Conservation (phyloP, 768 basidiomycete species). For the Lactifluus hygrophoroides region DNA sequence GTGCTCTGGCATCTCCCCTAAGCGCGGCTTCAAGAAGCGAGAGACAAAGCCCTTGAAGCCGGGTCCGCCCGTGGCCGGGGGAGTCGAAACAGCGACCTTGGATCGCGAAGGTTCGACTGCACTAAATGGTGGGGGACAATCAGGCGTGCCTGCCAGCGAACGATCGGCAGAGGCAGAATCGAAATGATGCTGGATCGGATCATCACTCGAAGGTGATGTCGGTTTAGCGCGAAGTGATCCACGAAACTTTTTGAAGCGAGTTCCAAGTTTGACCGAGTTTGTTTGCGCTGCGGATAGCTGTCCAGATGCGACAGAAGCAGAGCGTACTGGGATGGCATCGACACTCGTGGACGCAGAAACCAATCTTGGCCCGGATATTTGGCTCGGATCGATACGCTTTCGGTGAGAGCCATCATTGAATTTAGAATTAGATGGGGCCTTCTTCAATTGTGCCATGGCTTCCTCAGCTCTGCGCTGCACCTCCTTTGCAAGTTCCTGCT, state of each 20-base stretch:
- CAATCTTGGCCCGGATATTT: constrained; percentile 35
- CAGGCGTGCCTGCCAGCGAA: constrained; percentile 28
- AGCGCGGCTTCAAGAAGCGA: constrained; percentile 47
- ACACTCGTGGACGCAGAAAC: constrained; percentile 35
- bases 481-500: constrained; percentile 14
- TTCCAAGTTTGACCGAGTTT: constrained; percentile 51
- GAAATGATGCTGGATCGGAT: constrained; percentile 35
- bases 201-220: constrained; percentile 43
- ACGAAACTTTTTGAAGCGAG: constrained; percentile 63
- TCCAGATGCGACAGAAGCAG: constrained; percentile 21
- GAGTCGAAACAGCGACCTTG: constrained; percentile 48
- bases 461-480: constrained; percentile 20
- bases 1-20: constrained; percentile 24
- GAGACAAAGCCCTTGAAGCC: constrained; percentile 77
- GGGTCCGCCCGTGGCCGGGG: constrained; percentile 65
- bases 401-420: constrained; percentile 21
- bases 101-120: constrained; percentile 46
- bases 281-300: constrained; percentile 16
- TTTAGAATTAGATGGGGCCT: constrained; percentile 32
- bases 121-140: constrained; percentile 32
- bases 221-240: constrained; percentile 55
- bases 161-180: constrained; percentile 35
- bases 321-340: constrained; percentile 27
- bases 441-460: constrained; percentile 37
- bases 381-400: constrained; percentile 30